phyloP scores from a whole-genome alignment of 1,284 basidiomycete genomes.

The Trametes polyzona region DNA sequence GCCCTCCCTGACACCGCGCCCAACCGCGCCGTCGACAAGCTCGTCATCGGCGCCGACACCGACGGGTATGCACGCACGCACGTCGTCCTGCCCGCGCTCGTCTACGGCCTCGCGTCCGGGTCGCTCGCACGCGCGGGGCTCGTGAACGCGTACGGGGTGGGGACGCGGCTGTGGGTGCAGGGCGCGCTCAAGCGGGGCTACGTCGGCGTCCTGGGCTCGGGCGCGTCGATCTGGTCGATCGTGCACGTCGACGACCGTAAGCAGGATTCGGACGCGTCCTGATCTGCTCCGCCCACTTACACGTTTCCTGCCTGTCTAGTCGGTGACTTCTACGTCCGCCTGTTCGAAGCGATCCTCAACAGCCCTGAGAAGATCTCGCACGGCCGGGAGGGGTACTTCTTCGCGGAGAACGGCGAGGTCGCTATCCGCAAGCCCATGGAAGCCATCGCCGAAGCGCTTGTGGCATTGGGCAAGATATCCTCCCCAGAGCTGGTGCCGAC shows the following conservation, averaged over 20 bases:
- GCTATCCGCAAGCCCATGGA: constrained; percentile 37
- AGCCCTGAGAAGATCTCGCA: constrained; percentile 31
- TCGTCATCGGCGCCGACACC: constrained; percentile 37
- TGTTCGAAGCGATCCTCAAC: constrained; percentile 20
- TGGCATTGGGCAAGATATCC: constrained; percentile 29
- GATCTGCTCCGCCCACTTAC: no score
- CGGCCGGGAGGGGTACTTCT: constrained; percentile 48
- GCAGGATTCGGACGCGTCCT: no score
- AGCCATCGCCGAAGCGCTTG: constrained; percentile 39
- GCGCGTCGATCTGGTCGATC: constrained; percentile 28
- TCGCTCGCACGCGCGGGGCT: constrained; percentile 4
- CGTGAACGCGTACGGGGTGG: constrained; percentile 8
- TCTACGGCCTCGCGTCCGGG: constrained; percentile 5
- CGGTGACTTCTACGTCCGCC: constrained; percentile 19
- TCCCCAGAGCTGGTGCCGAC: constrained; percentile 32
- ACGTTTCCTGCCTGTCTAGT: no score
- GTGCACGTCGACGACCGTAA: constrained; percentile 33
- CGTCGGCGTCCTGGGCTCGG: constrained; percentile 35
- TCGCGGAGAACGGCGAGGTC: constrained; percentile 48
- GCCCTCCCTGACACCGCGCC: constrained; percentile 35
- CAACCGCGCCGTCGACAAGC: constrained; percentile 38
- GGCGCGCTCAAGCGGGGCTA: constrained; percentile 34
- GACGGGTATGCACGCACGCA: constrained; percentile 44
- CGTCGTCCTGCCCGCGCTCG: constrained; percentile 39
- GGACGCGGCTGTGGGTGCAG: constrained; percentile 12